Evolutionary conservation across 306 rosid species (phyloP).

Genomic region (Cucurbita argyrosperma): DNA sequence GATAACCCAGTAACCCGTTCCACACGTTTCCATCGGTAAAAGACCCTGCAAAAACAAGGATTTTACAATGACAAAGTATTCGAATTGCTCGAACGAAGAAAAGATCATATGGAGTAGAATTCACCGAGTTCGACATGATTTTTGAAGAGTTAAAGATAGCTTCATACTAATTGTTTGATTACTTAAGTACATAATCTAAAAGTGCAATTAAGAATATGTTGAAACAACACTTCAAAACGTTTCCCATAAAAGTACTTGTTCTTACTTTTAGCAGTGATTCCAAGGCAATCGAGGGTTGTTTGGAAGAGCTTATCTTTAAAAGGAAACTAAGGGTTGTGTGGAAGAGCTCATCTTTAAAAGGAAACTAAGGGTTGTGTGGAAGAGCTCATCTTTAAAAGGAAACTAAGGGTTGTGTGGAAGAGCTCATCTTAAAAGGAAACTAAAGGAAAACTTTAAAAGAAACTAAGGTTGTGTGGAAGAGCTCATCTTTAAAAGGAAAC

Average conservation of each 20-base stretch:
- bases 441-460: no score
- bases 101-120: background rate
- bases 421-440: background rate
- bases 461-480: no score
- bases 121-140: background rate
- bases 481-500: background rate
- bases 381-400: no score
- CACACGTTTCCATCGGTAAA: conserved; percentile 55
- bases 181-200: background rate
- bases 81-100: background rate
- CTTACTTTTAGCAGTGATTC: background rate
- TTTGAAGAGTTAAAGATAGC: background rate
- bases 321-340: background rate
- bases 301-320: background rate
- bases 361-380: background rate
- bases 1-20: conserved; percentile 58
- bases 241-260: background rate
- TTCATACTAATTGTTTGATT: background rate
- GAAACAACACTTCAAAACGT: background rate
- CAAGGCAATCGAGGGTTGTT: background rate
- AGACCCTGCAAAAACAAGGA: conserved; percentile 38
- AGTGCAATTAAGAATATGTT: no score
- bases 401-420: no score
- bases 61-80: background rate
- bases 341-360: background rate